Evolutionary conservation across 208 protist species (phyloP), one percentile per base, ranked within the genome.

Genomic region (Borovskyia barvae): DNA sequence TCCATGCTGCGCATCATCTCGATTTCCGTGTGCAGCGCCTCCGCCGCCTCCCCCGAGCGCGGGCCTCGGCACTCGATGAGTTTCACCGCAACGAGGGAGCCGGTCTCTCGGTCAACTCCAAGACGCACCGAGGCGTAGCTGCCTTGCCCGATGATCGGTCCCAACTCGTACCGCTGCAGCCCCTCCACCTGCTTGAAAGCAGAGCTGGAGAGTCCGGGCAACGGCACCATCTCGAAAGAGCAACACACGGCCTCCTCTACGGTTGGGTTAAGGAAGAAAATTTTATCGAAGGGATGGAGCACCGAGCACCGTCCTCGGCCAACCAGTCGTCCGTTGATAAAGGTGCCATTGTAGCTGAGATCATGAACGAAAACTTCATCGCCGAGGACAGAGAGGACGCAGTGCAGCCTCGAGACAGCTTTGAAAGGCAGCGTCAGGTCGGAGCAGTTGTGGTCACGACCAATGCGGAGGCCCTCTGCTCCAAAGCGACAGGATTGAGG

Each of bases 331-430:
- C 79, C 79, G 37, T 92, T 89, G 42, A 92, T 64, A 41, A 86
- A 92, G 1, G 85, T 90, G n/a, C 85, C 85, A 58, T 90, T 92
- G 51, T 67, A 68, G 50, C 77, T 87, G 49, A 74, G 66, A 67
- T 92, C 82, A 33, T 80, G 75, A 19, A 87, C 74, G 30, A 72
- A 88, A 9, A 93, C 77, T 5, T 82, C 65, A 14, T 72, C 61
- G 45, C 74, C 74, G 4, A 87, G 32, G 17, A 75, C 70, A 50
- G 71, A 90, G 30, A 82, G 59, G 1, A 69, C 68, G 46, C 75
- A 83, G 60, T 87, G 78, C 35, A 85, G 61, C 11, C 68, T 50
- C 11, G 71, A 85, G n/a, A 86, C 59, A 12, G 59, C 49, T 17
- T 50, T 50, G 2, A 46, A 52, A 22, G 57, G 17, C 39, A 87